These are phyloP conservation scores for Hirsutella rhossiliensis DNA, from an alignment of 2,329 filamentous ascomycete genomes.

Conservation along the genomic window DNA sequence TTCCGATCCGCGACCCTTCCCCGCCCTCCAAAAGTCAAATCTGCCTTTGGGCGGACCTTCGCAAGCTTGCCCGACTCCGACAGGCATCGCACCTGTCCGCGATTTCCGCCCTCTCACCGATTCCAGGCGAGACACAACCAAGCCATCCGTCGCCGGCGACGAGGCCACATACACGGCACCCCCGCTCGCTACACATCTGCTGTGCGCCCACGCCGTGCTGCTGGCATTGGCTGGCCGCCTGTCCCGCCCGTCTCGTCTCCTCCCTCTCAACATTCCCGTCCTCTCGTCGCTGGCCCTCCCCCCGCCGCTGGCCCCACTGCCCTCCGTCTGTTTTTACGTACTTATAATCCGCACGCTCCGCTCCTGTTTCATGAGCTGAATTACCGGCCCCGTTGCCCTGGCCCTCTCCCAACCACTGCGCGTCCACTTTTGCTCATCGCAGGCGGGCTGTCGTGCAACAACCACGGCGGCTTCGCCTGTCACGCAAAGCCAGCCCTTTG, in stretches of 20 bases:
- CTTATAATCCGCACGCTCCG: conserved; percentile 12
- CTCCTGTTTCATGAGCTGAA: conserved; percentile 6
- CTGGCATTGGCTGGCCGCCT: conserved; percentile 17
- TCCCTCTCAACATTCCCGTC: not conserved
- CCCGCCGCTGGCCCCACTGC: conserved; percentile 16
- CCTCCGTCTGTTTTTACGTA: conserved; percentile 23
- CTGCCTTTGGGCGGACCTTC: too few species aligned
- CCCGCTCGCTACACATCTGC: conserved; percentile 2
- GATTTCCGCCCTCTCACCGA: not conserved
- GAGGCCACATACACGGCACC: not conserved
- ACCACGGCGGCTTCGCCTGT: conserved; percentile 14
- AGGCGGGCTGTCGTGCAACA: conserved; percentile 10
- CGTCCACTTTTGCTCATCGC: not conserved
- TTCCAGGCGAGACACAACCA: not conserved
- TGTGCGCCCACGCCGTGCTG: conserved; percentile 4
- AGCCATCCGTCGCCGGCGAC: not conserved
- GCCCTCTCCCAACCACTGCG: not conserved
- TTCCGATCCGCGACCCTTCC: too few species aligned
- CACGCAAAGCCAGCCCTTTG: conserved; percentile 4
- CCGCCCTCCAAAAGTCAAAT: too few species aligned
- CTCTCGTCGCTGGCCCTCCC: conserved; percentile 3
- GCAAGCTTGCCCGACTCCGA: not conserved
- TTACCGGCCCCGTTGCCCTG: not conserved
- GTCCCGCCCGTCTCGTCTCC: not conserved
- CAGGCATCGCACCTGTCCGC: not conserved